Base-by-base conservation (phyloP, 495 filamentous ascomycete species). In the Aspergillus ostianus region DNA sequence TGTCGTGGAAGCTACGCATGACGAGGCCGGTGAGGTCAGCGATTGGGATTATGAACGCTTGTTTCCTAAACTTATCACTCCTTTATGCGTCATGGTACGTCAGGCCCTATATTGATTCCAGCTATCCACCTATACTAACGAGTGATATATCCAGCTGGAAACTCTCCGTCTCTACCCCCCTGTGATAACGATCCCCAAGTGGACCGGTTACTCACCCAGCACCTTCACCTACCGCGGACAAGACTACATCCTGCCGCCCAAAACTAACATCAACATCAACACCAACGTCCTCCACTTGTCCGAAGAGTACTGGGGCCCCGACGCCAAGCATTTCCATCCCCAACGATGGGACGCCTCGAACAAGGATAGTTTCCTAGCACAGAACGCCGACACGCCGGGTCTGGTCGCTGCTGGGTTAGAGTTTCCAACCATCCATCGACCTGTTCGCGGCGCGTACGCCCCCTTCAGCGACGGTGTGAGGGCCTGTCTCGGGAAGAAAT, bases 391-490 rank as follows among this genome's bases (percentile, higher is more conserved):
- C 26, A 18, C 56, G 0, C 47, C 53, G 8, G 66, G 63, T 6
- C 58, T 68, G 8, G 41, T 23, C 29, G 63, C 15, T 7, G 58
- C 66, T 0, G 66, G 66, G 1, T 29, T 68, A 46, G 66, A 68
- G 30, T 60, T 59, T 27, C 19, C 48, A 74, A 41, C 71, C 73
- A 21, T 78, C 85, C 54, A 88, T 82, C 73, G 80, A 21, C 87
- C 87, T 0, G 74, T 77, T 0, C 76, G 82, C n/a, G 88, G 88
- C 2, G 78, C 84, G 2, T 92, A 80, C 64, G 73, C 92, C 15
- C 87, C 91, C 0, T 93, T 92, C 71, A 86, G 84, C 51, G 88
- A 90, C 26, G 90, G 91, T 2, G 74, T 81, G 32, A 80, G 90
- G 12, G 83, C 84, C 7, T 93, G 91, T 65, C 70, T 91, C 20